Base-by-base conservation (phyloP, 1,139 yeast genomes). In the Sugiyamaella castrensis region DNA sequence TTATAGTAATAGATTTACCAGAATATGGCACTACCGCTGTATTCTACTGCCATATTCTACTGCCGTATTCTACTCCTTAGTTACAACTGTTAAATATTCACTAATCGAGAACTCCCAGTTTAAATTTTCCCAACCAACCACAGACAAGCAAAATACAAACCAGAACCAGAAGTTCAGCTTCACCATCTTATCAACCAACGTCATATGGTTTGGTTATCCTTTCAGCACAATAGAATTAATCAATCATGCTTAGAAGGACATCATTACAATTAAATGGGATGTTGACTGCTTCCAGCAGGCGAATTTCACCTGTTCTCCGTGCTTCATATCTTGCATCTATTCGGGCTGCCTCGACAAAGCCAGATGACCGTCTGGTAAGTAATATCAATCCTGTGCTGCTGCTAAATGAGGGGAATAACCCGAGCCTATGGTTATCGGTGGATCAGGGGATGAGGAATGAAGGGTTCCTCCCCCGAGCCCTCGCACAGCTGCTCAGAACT, bases 341-440 rank as follows among this genome's bases (percentile, higher is more conserved):
- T 16, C 37, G 47, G 15, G 19, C 15, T 31, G 42, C 46, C 16
- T 38, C 47, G 30, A 28, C 46, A n/a, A 45, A 48, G 45, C 9
- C 43, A 8, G 51, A 48, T 33, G 51, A 48, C 40, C 48, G 51
- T 16, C 31, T 48, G 32, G 49, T 46, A 48, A 43, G 29, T 47
- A 44, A 53, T 26, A 26, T 27, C 33, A 4, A 30, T 13, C 29
- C 4, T 8, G 7, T n/a, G n/a, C 8, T 27, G 30, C 40, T 36
- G 30, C 16, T 40, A 19, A 19, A 19, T 19, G 24, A 5, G 24
- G 24, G 3, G 5, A 19, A n/a, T n/a, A n/a, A n/a, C n/a, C n/a
- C n/a, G n/a, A n/a, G n/a, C n/a, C n/a, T n/a, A n/a, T n/a, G n/a
- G n/a, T n/a, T n/a, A n/a, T n/a, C n/a, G n/a, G n/a, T n/a, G n/a